Percentiles rank a stretch among this genome's conserved stretches.
These are phyloP conservation scores for Coriolopsis trogii DNA, from an alignment of 1,284 basidiomycete genomes.

Conservation along the genomic window DNA sequence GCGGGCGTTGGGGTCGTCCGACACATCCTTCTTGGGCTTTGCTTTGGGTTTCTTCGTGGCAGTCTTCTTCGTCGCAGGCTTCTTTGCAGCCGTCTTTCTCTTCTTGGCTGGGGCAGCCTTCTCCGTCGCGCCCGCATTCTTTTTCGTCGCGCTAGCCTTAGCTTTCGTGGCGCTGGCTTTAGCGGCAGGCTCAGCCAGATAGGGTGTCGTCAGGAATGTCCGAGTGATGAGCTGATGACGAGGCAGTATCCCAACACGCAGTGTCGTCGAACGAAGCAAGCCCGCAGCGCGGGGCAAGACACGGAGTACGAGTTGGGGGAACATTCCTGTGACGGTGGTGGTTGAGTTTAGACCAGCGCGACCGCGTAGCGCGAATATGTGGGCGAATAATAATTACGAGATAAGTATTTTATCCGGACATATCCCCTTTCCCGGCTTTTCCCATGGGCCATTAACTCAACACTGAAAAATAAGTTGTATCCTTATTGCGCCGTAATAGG, in stretches of 20 bases:
- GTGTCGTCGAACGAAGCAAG: neutral
- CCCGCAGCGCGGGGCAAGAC: slow-evolving; percentile 11
- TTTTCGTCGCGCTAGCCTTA: slow-evolving; percentile 1
- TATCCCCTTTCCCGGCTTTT: too few relatives aligned
- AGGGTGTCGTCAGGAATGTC: slow-evolving; percentile 17
- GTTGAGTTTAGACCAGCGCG: slow-evolving; percentile 1
- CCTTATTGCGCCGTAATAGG: too few relatives aligned
- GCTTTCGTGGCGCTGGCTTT: neutral
- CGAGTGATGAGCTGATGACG: slow-evolving; percentile 12
- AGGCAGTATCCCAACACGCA: neutral
- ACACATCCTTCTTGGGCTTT: neutral
- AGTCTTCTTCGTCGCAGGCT: slow-evolving; percentile 5
- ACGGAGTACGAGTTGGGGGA: slow-evolving; percentile 13
- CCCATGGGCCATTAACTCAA: too few relatives aligned
- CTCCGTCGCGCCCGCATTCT: slow-evolving; percentile 4
- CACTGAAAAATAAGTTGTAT: too few relatives aligned
- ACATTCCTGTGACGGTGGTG: slow-evolving; percentile 5
- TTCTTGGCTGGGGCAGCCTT: slow-evolving; percentile 8
- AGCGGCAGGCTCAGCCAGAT: slow-evolving; percentile 8
- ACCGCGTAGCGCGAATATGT: slow-evolving; percentile 5
- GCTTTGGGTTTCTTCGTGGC: neutral
- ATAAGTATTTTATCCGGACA: too few relatives aligned
- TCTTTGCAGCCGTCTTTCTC: slow-evolving; percentile 5
- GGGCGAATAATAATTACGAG: too few relatives aligned
- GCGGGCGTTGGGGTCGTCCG: slow-evolving; percentile 6